Conservation (phyloP, 441 rosid species). For the Eruca vesicaria region DNA sequence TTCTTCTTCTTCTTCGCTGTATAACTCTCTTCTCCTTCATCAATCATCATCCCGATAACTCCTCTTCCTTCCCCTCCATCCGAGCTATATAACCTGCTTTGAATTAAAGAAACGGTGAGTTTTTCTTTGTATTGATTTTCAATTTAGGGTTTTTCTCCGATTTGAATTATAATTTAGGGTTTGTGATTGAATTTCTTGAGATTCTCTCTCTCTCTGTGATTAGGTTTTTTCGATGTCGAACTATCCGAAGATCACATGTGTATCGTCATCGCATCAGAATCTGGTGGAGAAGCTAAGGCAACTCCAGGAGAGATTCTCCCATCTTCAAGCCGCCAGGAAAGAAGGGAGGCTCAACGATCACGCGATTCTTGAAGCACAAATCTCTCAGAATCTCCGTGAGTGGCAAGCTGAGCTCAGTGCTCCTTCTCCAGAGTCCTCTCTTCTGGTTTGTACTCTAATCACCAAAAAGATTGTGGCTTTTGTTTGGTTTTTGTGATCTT, state of each 20-base stretch:
- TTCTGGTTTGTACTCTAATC: conserved; percentile 40
- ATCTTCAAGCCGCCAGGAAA: conserved; percentile 64
- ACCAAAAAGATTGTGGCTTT: neutral
- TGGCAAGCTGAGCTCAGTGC: conserved; percentile 71
- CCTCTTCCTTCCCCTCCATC: neutral
- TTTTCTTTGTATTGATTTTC: neutral
- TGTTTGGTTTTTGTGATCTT: neutral
- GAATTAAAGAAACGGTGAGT: neutral
- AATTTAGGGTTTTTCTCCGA: neutral
- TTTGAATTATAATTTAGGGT: neutral
- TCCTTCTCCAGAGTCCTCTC: conserved; percentile 64
- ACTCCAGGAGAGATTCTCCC: conserved; percentile 55
- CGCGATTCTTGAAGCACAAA: conserved; percentile 64
- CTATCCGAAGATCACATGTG: conserved; percentile 47
- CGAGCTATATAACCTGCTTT: neutral
- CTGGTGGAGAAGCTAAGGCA: conserved; percentile 58
- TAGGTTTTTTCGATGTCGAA: conserved; percentile 36
- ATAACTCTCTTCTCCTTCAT: neutral
- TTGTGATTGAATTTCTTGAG: neutral
- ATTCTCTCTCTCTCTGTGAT: neutral
- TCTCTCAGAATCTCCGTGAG: conserved; percentile 59
- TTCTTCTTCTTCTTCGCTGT: neutral
- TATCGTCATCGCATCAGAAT: conserved; percentile 48
- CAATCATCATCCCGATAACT: neutral
- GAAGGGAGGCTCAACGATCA: conserved; percentile 55